Percentiles rank a stretch among this genome's conserved stretches.
phyloP scores from a whole-genome alignment of 164 flowering plant genomes.

The Aristolochia fimbriata region DNA sequence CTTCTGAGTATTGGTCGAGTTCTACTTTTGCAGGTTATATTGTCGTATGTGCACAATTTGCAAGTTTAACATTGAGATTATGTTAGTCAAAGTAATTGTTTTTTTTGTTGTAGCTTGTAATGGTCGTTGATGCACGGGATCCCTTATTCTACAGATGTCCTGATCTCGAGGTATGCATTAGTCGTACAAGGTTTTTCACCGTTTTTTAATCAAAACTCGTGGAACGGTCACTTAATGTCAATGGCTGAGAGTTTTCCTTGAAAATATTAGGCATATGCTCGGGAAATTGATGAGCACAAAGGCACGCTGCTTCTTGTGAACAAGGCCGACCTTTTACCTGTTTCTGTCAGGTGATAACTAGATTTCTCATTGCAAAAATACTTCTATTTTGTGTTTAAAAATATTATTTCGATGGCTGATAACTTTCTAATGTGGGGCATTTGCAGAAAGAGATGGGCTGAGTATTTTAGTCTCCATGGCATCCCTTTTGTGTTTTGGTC shows the following conservation, averaged over 20 bases:
- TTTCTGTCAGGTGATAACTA: conserved; percentile 41
- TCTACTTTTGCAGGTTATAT: not conserved
- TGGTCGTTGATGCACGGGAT: conserved; percentile 98
- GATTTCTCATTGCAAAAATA: not conserved
- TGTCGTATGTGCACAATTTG: not conserved
- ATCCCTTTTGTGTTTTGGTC: conserved; percentile 91
- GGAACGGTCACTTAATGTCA: not conserved
- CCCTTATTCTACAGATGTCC: conserved; percentile 96
- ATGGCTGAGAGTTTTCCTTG: not conserved
- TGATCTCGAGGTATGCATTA: conserved; percentile 79
- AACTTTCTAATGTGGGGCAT: not conserved
- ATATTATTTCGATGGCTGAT: too few relatives aligned
- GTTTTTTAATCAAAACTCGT: not conserved
- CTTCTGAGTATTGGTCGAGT: not conserved
- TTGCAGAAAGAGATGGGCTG: conserved; percentile 77
- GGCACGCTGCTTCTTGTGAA: conserved; percentile 77
- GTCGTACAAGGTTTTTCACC: not conserved
- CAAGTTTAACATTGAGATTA: not conserved
- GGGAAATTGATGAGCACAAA: conserved; percentile 74
- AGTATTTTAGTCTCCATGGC: conserved; percentile 49
- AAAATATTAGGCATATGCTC: conserved; percentile 56
- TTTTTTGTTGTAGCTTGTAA: conserved; percentile 55
- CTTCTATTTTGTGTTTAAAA: too few relatives aligned
- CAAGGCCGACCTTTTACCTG: conserved; percentile 94
- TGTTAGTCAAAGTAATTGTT: not conserved